Evolutionary conservation across 2,329 filamentous ascomycete species (phyloP).

Genomic region (Colletotrichum gloeosporioides): DNA sequence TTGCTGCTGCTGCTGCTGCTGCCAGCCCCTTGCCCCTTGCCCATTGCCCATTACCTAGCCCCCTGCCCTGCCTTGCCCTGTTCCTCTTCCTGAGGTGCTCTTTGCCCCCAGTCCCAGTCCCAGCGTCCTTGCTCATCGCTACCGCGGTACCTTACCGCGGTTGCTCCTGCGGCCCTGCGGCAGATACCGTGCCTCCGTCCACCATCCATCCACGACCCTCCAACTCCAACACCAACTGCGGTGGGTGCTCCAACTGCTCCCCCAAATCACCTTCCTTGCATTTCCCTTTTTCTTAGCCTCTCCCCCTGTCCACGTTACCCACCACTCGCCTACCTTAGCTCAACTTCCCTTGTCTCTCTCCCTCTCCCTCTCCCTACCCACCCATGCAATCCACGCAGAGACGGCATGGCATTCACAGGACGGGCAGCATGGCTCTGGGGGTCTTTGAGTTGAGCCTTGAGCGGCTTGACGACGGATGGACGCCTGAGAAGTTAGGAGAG

Average conservation of each 20-base stretch:
- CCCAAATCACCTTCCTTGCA: neutral
- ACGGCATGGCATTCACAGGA: neutral
- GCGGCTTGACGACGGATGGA: neutral
- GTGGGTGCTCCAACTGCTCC: neutral
- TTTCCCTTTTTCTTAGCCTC: neutral
- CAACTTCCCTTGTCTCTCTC: neutral
- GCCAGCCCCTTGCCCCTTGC: neutral
- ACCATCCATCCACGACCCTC: neutral
- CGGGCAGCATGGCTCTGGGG: neutral
- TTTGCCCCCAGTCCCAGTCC: neutral
- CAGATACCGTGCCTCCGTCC: slow-evolving; percentile 16
- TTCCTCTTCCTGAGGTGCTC: too few species aligned
- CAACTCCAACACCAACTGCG: neutral
- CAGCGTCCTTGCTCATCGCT: neutral
- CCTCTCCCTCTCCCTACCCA: neutral
- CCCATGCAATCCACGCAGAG: neutral
- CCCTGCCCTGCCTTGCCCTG: neutral
- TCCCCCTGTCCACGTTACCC: neutral
- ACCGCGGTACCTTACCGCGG: slow-evolving; percentile 16
- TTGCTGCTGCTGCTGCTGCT: neutral
- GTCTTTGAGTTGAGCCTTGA: neutral
- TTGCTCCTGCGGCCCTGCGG: neutral
- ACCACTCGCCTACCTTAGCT: neutral
- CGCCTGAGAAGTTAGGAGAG: neutral
- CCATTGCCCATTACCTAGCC: neutral